Base-by-base conservation (phyloP, 2,329 filamentous ascomycete species). In the Pestalotiopsis sp. region DNA sequence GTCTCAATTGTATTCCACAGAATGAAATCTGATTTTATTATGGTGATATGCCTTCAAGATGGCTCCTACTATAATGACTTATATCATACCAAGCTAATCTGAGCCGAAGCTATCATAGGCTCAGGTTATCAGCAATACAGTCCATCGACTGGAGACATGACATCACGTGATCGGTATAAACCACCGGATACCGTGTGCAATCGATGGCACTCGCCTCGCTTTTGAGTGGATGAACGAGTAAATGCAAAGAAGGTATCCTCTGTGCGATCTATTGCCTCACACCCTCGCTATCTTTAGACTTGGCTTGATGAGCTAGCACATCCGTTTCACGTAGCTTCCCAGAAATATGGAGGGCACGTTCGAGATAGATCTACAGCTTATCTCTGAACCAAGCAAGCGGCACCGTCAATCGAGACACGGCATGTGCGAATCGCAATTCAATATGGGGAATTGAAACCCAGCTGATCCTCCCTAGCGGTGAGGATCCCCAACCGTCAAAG, bases 131-230 rank as follows among this genome's bases (percentile, higher is more conserved):
- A 11, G 24, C 60, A 17, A 63, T 52, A 52, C n/a, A 26, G 4
- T 11, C 35, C n/a, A n/a, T 48, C 60, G 5, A 4, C 38, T 10
- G 7, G 55, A 63, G 22, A 56, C 10, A 1, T 17, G 30, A 66
- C 68, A 55, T 73, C 72, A 74, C 64, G 68, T 74, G 72, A 74
- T 71, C 72, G 72, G 72, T 67, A 59, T 68, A 65, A 35, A 64
- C 57, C 39, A 61, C 69, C 14, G 17, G 35, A 48, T 44, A 48
- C 60, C 60, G 60, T 52, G 60, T 26, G 26, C 10, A 11, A 6
- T 26, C 20, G 20, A 26, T 7, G 17, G 44, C 44, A 9, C 20
- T 52, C 17, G 44, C 44, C 58, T 39, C 26, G 56, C 56, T 22
- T 11, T 11, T 5, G 26, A 11, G 35, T 26, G 56, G 13, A 13